A percentile compares a stretch with the other conserved stretches of the same genome.
phyloP scores from a whole-genome alignment of 2,329 filamentous ascomycete genomes.

The Sporothrix euskadiensis region DNA sequence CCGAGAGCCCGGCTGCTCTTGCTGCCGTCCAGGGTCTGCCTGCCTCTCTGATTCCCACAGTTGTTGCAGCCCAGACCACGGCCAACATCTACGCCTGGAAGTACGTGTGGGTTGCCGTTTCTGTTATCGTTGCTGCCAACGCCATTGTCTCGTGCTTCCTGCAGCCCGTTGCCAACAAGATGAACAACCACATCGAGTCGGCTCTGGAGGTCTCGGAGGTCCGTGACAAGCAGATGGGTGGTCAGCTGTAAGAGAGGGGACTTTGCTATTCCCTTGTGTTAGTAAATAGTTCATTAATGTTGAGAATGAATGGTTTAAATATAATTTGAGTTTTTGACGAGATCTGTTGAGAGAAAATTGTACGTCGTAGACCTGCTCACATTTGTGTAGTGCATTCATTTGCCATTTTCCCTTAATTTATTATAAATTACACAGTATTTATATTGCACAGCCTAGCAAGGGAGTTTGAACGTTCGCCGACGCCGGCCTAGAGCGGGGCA shows the following conservation, averaged over 20 bases:
- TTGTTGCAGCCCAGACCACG: neutral
- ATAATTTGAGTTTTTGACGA: neutral
- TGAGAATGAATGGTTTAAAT: neutral
- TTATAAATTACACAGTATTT: no score
- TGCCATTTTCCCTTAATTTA: no score
- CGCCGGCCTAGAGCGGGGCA: no score
- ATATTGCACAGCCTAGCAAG: no score
- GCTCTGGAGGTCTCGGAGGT: conserved; percentile 2
- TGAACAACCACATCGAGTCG: conserved; percentile 19
- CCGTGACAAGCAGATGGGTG: conserved; percentile 17
- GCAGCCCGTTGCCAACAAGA: conserved; percentile 3
- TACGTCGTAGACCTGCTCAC: no score
- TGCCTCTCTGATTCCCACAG: neutral
- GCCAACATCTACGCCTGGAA: conserved; percentile 4
- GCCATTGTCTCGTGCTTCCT: conserved; percentile 8
- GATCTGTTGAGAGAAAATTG: no score
- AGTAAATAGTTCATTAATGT: neutral
- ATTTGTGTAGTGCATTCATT: no score
- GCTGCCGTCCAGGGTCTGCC: neutral
- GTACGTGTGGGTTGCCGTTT: neutral
- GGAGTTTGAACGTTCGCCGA: no score
- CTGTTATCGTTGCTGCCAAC: neutral
- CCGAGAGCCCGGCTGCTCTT: neutral
- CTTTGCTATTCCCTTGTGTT: neutral
- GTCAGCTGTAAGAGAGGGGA: neutral